These are phyloP conservation scores for Nakazawaea populi DNA, from an alignment of 805 yeast species.

Conservation along the genomic window DNA sequence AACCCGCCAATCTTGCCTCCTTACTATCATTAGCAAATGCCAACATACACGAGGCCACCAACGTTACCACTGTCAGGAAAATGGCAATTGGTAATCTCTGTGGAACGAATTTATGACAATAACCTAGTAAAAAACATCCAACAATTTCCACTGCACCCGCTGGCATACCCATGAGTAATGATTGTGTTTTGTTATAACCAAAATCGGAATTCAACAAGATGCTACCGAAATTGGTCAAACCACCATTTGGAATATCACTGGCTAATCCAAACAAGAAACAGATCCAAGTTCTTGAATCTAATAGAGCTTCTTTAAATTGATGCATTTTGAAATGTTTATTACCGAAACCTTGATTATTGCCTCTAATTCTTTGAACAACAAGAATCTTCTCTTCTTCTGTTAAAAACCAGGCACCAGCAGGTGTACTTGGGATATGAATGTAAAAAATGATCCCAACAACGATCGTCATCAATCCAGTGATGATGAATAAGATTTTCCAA, in stretches of 20 bases:
- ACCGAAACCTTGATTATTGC: slow-evolving; percentile 47
- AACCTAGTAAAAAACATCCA: slow-evolving; percentile 18
- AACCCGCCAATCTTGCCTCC: slow-evolving; percentile 22
- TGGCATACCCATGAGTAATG: slow-evolving; percentile 10
- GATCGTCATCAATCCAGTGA: slow-evolving; percentile 48
- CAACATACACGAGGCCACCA: slow-evolving; percentile 17
- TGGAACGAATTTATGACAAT: background rate
- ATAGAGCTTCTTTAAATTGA: slow-evolving; percentile 42
- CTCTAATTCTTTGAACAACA: slow-evolving; percentile 38
- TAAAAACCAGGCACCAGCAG: slow-evolving; percentile 28
- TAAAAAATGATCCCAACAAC: slow-evolving; percentile 39
- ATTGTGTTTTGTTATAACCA: slow-evolving; percentile 12
- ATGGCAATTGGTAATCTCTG: slow-evolving; percentile 19
- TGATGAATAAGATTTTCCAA: slow-evolving; percentile 58
- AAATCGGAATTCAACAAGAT: slow-evolving; percentile 15
- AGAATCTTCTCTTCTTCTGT: slow-evolving; percentile 33
- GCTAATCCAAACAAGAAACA: slow-evolving; percentile 37
- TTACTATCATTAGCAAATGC: slow-evolving; percentile 17
- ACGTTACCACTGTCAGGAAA: slow-evolving; percentile 11
- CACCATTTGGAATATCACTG: slow-evolving; percentile 48
- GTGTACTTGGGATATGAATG: slow-evolving; percentile 45
- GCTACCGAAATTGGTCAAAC: slow-evolving; percentile 35
- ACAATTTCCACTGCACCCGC: slow-evolving; percentile 19
- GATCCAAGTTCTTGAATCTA: slow-evolving; percentile 46
- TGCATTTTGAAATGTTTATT: slow-evolving; percentile 36